Percentiles rank a stretch among this genome's conserved stretches.
Conservation (phyloP, 2,329 filamentous ascomycete species). For the Botrytis squamosa region DNA sequence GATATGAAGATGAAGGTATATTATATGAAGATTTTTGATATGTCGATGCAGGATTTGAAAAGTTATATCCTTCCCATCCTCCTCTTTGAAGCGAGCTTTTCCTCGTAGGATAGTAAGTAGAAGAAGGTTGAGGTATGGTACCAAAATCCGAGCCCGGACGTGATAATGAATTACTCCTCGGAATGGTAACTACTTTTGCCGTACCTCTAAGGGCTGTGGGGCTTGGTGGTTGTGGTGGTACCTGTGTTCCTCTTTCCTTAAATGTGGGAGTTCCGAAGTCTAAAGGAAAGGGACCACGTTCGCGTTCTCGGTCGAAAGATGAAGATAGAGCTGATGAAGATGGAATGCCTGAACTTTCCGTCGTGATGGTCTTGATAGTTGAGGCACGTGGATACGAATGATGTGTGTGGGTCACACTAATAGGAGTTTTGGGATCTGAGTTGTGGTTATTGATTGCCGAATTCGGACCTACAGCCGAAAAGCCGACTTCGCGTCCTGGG, state of each 20-base stretch:
- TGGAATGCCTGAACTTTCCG: slow-evolving; percentile 5
- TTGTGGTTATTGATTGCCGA: neutral
- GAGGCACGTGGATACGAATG: neutral
- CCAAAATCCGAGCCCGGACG: neutral
- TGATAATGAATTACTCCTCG: neutral
- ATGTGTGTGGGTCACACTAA: neutral
- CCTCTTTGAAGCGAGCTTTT: neutral
- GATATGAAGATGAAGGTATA: neutral
- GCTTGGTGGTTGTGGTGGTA: neutral
- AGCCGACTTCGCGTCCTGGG: neutral
- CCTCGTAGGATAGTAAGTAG: neutral
- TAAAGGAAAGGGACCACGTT: neutral
- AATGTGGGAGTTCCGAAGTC: neutral
- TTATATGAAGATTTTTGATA: neutral
- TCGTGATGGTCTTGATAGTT: slow-evolving; percentile 7
- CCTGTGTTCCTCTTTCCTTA: neutral
- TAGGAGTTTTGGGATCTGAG: neutral
- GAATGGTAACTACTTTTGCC: slow-evolving; percentile 5
- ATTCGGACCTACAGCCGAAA: neutral
- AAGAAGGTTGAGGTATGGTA: neutral
- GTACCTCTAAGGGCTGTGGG: neutral
- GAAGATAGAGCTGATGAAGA: slow-evolving; percentile 7
- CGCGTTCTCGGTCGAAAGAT: neutral
- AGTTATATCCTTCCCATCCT: neutral
- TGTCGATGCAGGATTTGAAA: neutral